phyloP scores from a whole-genome alignment of 139 green algal species.

The Spirogloea muscicola region DNA sequence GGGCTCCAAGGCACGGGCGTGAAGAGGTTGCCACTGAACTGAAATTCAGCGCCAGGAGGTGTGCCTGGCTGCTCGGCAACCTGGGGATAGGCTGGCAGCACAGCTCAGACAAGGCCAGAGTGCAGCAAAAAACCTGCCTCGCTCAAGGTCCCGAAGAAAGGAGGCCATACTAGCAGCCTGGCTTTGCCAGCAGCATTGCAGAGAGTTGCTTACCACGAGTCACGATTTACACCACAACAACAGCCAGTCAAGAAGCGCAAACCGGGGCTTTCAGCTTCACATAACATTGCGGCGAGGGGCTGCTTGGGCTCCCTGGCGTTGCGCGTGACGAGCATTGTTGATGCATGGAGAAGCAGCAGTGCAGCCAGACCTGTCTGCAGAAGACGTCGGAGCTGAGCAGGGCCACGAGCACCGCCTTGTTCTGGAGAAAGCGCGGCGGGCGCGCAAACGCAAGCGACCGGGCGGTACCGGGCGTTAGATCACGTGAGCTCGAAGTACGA shows the following conservation, averaged over 20 bases:
- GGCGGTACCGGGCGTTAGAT: too few relatives aligned
- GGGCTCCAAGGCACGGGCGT: conserved; percentile 31
- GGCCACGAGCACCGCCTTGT: conserved; percentile 29
- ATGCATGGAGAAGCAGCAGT: not conserved
- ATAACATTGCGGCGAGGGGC: too few relatives aligned
- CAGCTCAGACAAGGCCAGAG: not conserved
- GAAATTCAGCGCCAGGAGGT: not conserved
- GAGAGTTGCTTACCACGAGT: not conserved
- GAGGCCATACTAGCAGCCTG: not conserved
- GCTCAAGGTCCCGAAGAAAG: not conserved
- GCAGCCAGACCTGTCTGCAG: conserved; percentile 17
- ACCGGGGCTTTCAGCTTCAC: too few relatives aligned
- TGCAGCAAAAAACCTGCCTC: not conserved
- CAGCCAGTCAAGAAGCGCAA: too few relatives aligned
- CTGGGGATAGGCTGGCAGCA: conserved; percentile 8
- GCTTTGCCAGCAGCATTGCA: not conserved
- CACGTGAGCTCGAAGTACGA: too few relatives aligned
- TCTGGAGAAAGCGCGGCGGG: not conserved
- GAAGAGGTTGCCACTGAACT: conserved; percentile 35
- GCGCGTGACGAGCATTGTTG: too few relatives aligned
- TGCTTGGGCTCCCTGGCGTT: too few relatives aligned
- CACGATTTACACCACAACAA: too few relatives aligned
- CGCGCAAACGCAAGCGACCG: too few relatives aligned
- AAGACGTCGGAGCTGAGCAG: conserved; percentile 40
- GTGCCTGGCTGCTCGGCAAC: conserved; percentile 20